Percentiles rank a stretch among this genome's conserved stretches.
Conservation (phyloP, 129 eudicot species). For the sunflower (Helianthus annuus) region HanXRQr2.0-SUNRISE NC_035434.2:57216817-57217316, state of each 20-base stretch:
- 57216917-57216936: neutral
- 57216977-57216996: neutral
- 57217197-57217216: too few species aligned
- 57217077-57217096: too few species aligned
- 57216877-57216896: neutral
- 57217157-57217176: too few species aligned
- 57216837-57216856: neutral
- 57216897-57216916: neutral
- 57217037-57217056: neutral
- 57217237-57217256: too few species aligned
- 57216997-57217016: slow-evolving; percentile 13
- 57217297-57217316: too few species aligned
- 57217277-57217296: too few species aligned
- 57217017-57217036: neutral
- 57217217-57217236: too few species aligned
- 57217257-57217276: too few species aligned
- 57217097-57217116: too few species aligned
- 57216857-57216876: neutral
- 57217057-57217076: neutral
- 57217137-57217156: too few species aligned
- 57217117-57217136: too few species aligned
- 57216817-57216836: neutral
- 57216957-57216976: neutral
- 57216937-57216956: neutral
- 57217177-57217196: too few species aligned